These are phyloP conservation scores for Metahyphopichia silvanorum DNA, from an alignment of 805 yeast genomes.

Conservation along the genomic window DNA sequence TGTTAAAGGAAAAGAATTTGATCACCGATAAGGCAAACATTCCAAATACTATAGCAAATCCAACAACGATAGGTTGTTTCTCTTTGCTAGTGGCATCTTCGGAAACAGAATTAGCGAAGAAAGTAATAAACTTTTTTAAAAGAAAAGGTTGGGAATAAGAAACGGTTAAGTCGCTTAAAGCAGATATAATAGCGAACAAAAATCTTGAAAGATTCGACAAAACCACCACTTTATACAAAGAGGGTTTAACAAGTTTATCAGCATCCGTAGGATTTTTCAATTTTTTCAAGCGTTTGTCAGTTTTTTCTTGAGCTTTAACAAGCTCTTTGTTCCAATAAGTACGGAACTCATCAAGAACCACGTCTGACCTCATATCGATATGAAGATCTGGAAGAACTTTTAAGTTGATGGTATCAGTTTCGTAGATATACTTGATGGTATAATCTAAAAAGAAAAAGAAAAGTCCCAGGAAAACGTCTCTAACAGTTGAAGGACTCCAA, in stretches of 20 bases:
- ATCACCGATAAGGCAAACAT: slow-evolving; percentile 14
- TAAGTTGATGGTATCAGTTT: too few species aligned
- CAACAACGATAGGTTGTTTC: slow-evolving; percentile 13
- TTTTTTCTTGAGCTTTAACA: slow-evolving; percentile 6
- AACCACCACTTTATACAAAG: slow-evolving; percentile 12
- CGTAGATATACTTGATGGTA: slow-evolving; percentile 19
- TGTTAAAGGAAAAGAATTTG: slow-evolving; percentile 10
- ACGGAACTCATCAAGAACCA: slow-evolving; percentile 15
- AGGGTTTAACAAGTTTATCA: background rate
- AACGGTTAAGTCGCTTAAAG: too few species aligned
- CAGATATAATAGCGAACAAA: too few species aligned
- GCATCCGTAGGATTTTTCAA: background rate
- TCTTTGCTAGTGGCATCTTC: slow-evolving; percentile 3
- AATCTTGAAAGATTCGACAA: slow-evolving; percentile 11
- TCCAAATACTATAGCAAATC: slow-evolving; percentile 8
- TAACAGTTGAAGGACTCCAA: slow-evolving; percentile 20
- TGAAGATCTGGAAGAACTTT: too few species aligned
- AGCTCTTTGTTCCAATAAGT: slow-evolving; percentile 20
- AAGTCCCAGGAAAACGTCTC: slow-evolving; percentile 18
- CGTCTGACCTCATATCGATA: too few species aligned
- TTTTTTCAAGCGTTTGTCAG: background rate
- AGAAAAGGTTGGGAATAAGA: slow-evolving; percentile 21
- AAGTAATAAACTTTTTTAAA: slow-evolving; percentile 19
- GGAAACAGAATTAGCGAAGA: slow-evolving; percentile 11
- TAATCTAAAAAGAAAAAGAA: slow-evolving; percentile 28